Evolutionary conservation across 805 yeast species (phyloP).

Genomic region (Saccharomycopsis sp.): DNA sequence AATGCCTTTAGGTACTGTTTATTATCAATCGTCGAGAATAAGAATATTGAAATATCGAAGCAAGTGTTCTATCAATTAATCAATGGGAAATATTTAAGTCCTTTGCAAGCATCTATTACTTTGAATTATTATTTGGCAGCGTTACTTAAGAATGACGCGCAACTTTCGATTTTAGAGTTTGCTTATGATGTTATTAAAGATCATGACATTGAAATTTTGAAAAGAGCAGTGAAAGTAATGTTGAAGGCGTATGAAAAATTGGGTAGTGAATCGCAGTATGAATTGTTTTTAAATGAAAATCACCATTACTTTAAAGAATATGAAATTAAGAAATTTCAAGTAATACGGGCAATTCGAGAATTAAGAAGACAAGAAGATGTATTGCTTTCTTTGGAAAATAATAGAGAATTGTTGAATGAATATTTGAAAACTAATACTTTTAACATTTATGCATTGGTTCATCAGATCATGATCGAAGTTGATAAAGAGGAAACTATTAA

Average conservation of each 20-base stretch:
- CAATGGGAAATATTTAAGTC: not conserved
- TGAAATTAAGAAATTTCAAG: conserved; percentile 1
- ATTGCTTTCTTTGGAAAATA: conserved; percentile 1
- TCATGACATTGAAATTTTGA: too few relatives aligned
- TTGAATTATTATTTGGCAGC: not conserved
- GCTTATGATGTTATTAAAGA: not conserved
- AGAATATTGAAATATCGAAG: not conserved
- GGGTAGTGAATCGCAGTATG: not conserved
- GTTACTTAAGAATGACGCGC: not conserved
- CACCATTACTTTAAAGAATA: not conserved
- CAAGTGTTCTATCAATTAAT: conserved; percentile 1
- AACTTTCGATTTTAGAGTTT: not conserved
- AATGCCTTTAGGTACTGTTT: too few relatives aligned
- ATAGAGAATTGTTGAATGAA: not conserved
- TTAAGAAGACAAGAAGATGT: conserved; percentile 7
- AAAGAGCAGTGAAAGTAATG: not conserved
- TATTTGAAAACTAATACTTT: not conserved
- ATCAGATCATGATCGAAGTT: conserved; percentile 1
- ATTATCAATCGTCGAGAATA: not conserved
- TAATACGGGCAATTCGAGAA: not conserved
- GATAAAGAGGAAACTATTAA: not conserved
- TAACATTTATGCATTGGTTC: conserved; percentile 3
- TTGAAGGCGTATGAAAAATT: conserved; percentile 1
- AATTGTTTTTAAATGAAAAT: not conserved
- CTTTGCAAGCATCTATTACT: not conserved